These are phyloP conservation scores for Aspergillus olivimuriae DNA, from an alignment of 495 filamentous ascomycete species.

Conservation along the genomic window DNA sequence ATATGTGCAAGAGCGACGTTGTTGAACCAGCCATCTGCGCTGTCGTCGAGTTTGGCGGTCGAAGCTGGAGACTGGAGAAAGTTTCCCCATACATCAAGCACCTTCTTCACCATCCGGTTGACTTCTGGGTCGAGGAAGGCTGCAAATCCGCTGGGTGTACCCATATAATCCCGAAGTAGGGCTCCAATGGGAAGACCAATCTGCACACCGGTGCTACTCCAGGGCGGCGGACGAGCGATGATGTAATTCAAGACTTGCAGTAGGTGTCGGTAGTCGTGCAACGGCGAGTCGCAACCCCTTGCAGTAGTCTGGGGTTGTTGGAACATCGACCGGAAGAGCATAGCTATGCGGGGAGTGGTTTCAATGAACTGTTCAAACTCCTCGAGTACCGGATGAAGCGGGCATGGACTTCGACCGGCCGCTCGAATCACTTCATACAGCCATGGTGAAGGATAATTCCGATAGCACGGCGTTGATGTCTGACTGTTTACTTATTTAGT, in stretches of 20 bases:
- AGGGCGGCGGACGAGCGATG: background rate
- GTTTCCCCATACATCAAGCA: slow-evolving; percentile 60
- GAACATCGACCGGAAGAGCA: background rate
- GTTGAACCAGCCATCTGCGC: slow-evolving; percentile 54
- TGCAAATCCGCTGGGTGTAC: slow-evolving; percentile 54
- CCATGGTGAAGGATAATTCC: background rate
- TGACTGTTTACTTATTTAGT: too few relatives aligned
- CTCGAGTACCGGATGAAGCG: background rate
- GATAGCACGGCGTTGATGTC: too few relatives aligned
- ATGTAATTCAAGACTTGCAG: background rate
- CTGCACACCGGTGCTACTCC: background rate
- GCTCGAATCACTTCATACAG: background rate
- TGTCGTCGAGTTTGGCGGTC: slow-evolving; percentile 44
- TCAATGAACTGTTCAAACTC: background rate
- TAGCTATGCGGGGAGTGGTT: background rate
- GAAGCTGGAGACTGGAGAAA: slow-evolving; percentile 51
- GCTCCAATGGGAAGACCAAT: background rate
- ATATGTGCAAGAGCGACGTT: slow-evolving; percentile 17
- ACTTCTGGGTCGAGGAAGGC: slow-evolving; percentile 59
- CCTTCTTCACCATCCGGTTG: slow-evolving; percentile 57
- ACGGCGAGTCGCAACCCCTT: background rate
- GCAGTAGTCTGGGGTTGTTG: background rate
- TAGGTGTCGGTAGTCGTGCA: background rate
- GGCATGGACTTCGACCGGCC: background rate
- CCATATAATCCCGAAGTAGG: slow-evolving; percentile 9